Base-by-base conservation (phyloP, 495 filamentous ascomycete species). In the Aspergillus sclerotioniger region DNA sequence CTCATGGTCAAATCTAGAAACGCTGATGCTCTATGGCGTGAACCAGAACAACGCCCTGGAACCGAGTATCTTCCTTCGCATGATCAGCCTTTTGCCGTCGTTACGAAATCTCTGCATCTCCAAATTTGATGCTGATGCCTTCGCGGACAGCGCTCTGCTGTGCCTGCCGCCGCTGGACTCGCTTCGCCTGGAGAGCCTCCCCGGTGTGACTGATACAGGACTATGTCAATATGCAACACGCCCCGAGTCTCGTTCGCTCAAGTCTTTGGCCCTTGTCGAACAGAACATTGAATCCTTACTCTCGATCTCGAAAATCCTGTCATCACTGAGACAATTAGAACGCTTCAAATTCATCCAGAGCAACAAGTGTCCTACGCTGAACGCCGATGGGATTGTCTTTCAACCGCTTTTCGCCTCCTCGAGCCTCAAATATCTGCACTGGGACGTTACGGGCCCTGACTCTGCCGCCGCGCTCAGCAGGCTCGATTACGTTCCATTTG, bases 71-170 rank as follows among this genome's bases (percentile, higher is more conserved):
- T 85, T 95, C 57, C 75, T 90, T n/a, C 84, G 84, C 17, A 77
- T 84, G 56, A 77, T 96, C 41, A 80, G 83, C 35, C 76, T 79
- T 7, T 71, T 95, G 5, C 90, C 92, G 1, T 78, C 80, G 1
- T 76, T 97, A 28, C 79, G 84, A 57, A 80, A 90, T 62, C 81
- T 97, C 16, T 83, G 87, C 63, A 74, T 97, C 48, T 90, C 91
- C 8, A 82, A 81, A 50, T 85, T 96, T 25, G 83, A 88, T 19
- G 77, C 81, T 32, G 80, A 85, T 25, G 83, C 88, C 28, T 96
- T 95, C 71, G 85, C 86, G 54, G 86, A 95, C 65, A 71, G 73
- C 53, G 85, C 85, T 52, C 71, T 95, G 49, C 73, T 89, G 46
- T 81, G 82, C 13, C 76, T 97, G 2, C 92, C 92, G 0, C 66